A percentile compares a stretch with the other conserved stretches of the same genome.
These are phyloP conservation scores for Aspergillus sp. DNA, from an alignment of 2,329 filamentous ascomycete species.

Conservation along the genomic window DNA sequence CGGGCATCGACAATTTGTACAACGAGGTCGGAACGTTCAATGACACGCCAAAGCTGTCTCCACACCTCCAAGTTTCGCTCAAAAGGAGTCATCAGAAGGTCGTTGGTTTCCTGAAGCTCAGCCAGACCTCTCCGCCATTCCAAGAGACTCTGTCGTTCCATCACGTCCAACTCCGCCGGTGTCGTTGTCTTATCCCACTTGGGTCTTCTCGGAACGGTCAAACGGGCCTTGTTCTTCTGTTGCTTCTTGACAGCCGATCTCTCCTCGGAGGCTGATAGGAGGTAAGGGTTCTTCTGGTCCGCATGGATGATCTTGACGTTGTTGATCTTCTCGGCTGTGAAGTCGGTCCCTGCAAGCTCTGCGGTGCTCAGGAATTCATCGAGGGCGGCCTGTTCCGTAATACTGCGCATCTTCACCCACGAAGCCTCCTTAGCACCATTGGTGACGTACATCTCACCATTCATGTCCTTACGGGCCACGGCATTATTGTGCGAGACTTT, in stretches of 20 bases:
- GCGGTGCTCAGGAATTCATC: constrained; percentile 96
- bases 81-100: constrained; percentile 95
- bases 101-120: constrained; percentile 88
- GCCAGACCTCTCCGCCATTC: constrained; percentile 87
- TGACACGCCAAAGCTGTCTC: constrained; percentile 96
- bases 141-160: constrained; percentile 75
- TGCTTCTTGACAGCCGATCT: constrained; percentile 74
- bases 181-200: constrained; percentile 85
- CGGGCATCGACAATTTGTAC: constrained; percentile 98
- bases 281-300: constrained; percentile 91
- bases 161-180: constrained; percentile 69
- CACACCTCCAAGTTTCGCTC: constrained; percentile 97
- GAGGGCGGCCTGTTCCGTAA: constrained; percentile 92
- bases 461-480: constrained; percentile 66
- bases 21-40: constrained; percentile 89
- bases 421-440: constrained; percentile 86
- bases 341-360: constrained; percentile 95
- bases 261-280: constrained; percentile 83
- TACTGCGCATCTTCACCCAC: constrained; percentile 99
- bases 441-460: constrained; percentile 85
- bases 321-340: constrained; percentile 98
- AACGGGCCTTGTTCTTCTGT: constrained; percentile 66
- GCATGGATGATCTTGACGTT: constrained; percentile 98
- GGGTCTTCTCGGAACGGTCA: constrained; percentile 87
- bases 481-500: constrained; percentile 59